Evolutionary conservation across 139 green algal genomes (phyloP), one percentile per base, ranked within the genome.

Genomic region (Picochlorum sp.): DNA sequence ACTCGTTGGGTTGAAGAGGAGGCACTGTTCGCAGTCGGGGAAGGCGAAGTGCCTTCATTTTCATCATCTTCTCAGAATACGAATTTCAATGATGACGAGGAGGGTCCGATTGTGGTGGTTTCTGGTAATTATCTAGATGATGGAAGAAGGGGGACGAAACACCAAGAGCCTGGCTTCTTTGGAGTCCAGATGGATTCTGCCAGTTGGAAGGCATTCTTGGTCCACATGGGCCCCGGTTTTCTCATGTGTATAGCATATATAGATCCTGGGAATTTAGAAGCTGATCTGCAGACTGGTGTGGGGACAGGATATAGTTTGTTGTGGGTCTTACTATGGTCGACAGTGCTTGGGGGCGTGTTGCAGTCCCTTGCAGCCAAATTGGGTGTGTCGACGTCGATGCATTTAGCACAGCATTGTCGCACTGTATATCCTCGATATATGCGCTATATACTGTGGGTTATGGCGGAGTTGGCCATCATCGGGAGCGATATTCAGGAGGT

Each of bases 381-480:
- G 24, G 74, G 74, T 1, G 69, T 82, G 13, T 62, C 67, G 15
- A 81, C 75, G 1, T 68, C 56, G 3, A 56, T 56, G 13, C 65
- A 80, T 66, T 56, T 79, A 46, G 72, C 72, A 3, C 37, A 73
- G 56, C 66, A 73, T 44, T 73, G 66, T 44, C 69, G 78, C 47
- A 58, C 76, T 49, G 51, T 66, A 50, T 85, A 84, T 49, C 73
- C 74, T 0, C 34, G 23, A 9, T 20, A 61, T 2, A 63, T 75
- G 20, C 66, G 79, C 18, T 66, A 76, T 21, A 21, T 77, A 16
- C 74, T 95, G 45, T 95, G 89, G 89, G 16, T 92, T 26, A 90
- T 94, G 82, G 82, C 80, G 0, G 88, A 95, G 76, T 65, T 94
- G 5, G 89, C 89, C 4, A 92, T 95, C 73, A 89, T 95, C 9